Conservation (phyloP, 1,284 basidiomycete species). For the Cryptococcus sp. region DNA sequence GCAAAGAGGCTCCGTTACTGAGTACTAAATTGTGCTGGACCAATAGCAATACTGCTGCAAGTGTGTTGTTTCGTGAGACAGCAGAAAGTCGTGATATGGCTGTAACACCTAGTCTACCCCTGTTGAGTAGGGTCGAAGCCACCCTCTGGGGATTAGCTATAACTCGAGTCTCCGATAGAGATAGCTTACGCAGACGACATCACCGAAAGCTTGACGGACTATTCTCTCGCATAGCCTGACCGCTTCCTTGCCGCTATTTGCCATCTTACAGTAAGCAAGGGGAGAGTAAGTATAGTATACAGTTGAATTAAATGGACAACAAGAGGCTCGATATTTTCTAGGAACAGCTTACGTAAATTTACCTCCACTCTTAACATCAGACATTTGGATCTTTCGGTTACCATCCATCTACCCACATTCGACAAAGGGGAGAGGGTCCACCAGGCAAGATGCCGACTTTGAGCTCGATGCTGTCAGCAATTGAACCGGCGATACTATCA, state of each 20-base stretch:
- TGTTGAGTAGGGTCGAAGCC: conserved; percentile 72
- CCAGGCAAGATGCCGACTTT: background rate
- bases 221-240: conserved; percentile 48
- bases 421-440: too few species aligned
- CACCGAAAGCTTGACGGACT: conserved; percentile 43
- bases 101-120: conserved; percentile 72
- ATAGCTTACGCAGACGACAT: conserved; percentile 41
- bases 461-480: background rate
- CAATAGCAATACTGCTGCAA: conserved; percentile 69
- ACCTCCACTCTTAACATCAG: too few species aligned
- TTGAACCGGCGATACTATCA: background rate
- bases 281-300: background rate
- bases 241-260: conserved; percentile 46
- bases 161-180: background rate
- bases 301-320: background rate
- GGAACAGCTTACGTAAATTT: background rate
- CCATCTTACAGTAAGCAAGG: conserved; percentile 8
- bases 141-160: conserved; percentile 57
- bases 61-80: conserved; percentile 58
- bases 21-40: conserved; percentile 90
- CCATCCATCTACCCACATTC: too few species aligned
- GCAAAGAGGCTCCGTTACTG: conserved; percentile 59
- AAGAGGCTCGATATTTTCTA: background rate
- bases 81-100: conserved; percentile 60
- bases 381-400: too few species aligned